Conservation (phyloP, 176 grass and related monocot genomes). For the Pontederia paniculata region DNA sequence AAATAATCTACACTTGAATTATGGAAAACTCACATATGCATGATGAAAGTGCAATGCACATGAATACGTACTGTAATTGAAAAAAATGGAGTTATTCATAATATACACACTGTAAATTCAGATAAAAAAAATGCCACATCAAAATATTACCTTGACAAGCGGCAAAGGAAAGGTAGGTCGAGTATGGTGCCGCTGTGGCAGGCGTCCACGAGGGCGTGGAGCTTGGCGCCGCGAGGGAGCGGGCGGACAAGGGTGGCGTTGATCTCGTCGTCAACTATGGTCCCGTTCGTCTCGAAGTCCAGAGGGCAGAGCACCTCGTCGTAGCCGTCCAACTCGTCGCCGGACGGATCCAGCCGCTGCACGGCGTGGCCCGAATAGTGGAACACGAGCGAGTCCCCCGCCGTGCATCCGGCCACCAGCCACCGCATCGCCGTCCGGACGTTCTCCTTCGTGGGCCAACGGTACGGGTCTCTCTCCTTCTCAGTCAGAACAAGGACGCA, state of each 20-base stretch:
- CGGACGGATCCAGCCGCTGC: conserved; percentile 61
- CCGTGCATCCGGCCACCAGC: conserved; percentile 39
- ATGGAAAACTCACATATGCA: too few species aligned
- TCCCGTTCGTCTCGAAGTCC: conserved; percentile 53
- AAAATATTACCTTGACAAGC: conserved; percentile 40
- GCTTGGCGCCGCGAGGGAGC: conserved; percentile 43
- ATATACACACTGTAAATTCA: too few species aligned
- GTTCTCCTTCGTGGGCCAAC: conserved; percentile 47
- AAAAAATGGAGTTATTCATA: too few species aligned
- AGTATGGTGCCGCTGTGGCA: conserved; percentile 93
- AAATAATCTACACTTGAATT: too few species aligned
- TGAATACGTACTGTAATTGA: too few species aligned
- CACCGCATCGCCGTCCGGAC: conserved; percentile 60
- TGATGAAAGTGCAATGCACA: too few species aligned
- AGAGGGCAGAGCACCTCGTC: conserved; percentile 77
- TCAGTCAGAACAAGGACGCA: conserved; percentile 63
- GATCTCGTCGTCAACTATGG: conserved; percentile 68
- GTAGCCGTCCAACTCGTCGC: conserved; percentile 76
- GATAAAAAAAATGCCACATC: too few species aligned
- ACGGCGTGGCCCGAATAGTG: conserved; percentile 84
- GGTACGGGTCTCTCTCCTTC: conserved; percentile 28
- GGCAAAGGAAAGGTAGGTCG: conserved; percentile 74
- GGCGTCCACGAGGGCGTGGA: conserved; percentile 74
- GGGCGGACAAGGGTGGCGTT: conserved; percentile 56
- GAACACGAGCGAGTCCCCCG: conserved; percentile 72